phyloP scores from a whole-genome alignment of 805 yeast species.

The Scheffersomyces coipomensis region DNA sequence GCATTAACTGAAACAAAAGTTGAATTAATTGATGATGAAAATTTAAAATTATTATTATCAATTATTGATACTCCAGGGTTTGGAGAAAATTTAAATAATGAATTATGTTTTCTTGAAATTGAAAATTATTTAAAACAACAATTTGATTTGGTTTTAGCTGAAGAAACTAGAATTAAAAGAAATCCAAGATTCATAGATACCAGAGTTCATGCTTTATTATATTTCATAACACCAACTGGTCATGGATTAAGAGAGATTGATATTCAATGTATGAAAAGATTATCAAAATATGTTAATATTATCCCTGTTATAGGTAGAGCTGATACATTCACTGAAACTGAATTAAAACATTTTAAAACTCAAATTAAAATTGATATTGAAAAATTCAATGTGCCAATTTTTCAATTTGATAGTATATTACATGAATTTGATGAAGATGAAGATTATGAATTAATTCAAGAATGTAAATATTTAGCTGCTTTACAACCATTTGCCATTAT shows the following conservation, averaged over 20 bases:
- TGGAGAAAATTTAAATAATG: constrained; percentile 74
- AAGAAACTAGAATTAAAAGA: constrained; percentile 83
- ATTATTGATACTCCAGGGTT: constrained; percentile 74
- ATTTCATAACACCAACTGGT: constrained; percentile 77
- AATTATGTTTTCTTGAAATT: constrained; percentile 64
- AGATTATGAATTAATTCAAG: constrained; percentile 73
- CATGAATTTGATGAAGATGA: constrained; percentile 64
- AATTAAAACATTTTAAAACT: constrained; percentile 58
- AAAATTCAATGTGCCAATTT: constrained; percentile 69
- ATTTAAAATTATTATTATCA: constrained; percentile 53
- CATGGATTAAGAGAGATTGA: constrained; percentile 81
- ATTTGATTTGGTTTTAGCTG: constrained; percentile 75
- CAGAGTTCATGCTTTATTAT: constrained; percentile 73
- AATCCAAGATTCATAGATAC: constrained; percentile 80
- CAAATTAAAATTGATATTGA: constrained; percentile 63
- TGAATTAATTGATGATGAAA: constrained; percentile 61
- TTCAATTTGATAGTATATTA: constrained; percentile 59
- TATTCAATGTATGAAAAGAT: constrained; percentile 62
- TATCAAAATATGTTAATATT: constrained; percentile 74
- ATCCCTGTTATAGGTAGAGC: constrained; percentile 82
- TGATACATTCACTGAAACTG: constrained; percentile 71
- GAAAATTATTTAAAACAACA: constrained; percentile 70
- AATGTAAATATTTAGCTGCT: constrained; percentile 57
- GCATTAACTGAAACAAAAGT: constrained; percentile 67
- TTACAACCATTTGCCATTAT: constrained; percentile 78